A percentile compares a stretch with the other conserved stretches of the same genome.
Conservation (phyloP, 257 asterid species). For the Solanum tacnaense region DNA sequence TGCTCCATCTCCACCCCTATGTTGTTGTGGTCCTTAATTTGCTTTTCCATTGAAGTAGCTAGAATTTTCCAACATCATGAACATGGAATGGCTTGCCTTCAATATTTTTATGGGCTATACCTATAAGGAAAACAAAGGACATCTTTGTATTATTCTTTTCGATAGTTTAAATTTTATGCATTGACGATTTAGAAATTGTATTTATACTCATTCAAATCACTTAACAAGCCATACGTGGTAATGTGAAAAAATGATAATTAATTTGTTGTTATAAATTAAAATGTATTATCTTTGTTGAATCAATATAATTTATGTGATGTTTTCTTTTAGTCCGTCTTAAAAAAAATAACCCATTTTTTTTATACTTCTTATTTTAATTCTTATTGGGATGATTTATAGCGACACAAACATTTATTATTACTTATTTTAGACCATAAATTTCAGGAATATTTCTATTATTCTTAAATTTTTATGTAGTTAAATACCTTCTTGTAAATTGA, state of each 20-base stretch:
- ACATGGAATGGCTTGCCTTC: background rate
- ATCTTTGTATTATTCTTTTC: background rate
- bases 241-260: background rate
- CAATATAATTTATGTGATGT: background rate
- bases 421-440: background rate
- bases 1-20: too few relatives aligned
- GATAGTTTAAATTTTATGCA: background rate
- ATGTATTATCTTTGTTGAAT: background rate
- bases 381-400: background rate
- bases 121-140: background rate
- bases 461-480: background rate
- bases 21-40: background rate
- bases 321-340: background rate
- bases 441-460: background rate
- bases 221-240: background rate
- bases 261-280: background rate
- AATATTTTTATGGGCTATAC: background rate
- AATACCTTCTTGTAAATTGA: background rate
- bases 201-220: too few relatives aligned
- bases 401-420: background rate
- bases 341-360: background rate
- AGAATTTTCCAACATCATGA: background rate
- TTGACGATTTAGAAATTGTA: background rate
- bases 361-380: background rate
- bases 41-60: background rate